Evolutionary conservation across 1,284 basidiomycete species (phyloP), one percentile per base, ranked within the genome.

Genomic region (Trichosporon ovoides): DNA sequence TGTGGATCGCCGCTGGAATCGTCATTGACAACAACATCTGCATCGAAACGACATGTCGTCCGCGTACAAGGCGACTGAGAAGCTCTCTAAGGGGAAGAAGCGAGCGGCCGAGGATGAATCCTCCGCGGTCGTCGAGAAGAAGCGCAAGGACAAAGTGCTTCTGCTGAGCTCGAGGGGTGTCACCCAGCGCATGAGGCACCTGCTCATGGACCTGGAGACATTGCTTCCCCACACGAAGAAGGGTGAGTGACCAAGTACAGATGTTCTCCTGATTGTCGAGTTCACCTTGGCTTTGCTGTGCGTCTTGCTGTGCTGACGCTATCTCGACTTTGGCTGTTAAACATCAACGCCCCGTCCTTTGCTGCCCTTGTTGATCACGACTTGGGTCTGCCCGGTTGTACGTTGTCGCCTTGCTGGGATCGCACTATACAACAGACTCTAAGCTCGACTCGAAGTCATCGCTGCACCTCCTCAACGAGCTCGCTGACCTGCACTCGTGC

Each of bases 371-470:
- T n/a, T 6, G 16, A 19, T 19, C 38, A 40, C 38, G 4, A 40
- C 20, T 28, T 20, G 7, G 43, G 3, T 22, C 20, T 48, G 20
- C 20, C 20, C 18, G 38, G 4, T 40, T 40, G 33, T 5, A 40
- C 18, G 14, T 13, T 38, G 10, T 22, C 38, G 1, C 22, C 33
- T 20, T 51, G 28, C 13, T 33, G 28, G 28, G 28, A 31, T 5
- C n/a, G n/a, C 9, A 5, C 9, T 31, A 9, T 31, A 57, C 40
- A 36, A 31, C 70, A 96, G 94, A 97, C 76, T 87, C 93, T 58
- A 97, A 97, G 78, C 84, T 99, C 40, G 95, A 98, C 79, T 93
- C 92, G 31, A 98, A 98, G 80, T 94, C 91, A 57, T 91, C 97
- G 64, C 82, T 98, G 0, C 84, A 91, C 65, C 85, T 98, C 49